Conservation (phyloP, 768 basidiomycete genomes). For the Gymnopilus junonius region DNA sequence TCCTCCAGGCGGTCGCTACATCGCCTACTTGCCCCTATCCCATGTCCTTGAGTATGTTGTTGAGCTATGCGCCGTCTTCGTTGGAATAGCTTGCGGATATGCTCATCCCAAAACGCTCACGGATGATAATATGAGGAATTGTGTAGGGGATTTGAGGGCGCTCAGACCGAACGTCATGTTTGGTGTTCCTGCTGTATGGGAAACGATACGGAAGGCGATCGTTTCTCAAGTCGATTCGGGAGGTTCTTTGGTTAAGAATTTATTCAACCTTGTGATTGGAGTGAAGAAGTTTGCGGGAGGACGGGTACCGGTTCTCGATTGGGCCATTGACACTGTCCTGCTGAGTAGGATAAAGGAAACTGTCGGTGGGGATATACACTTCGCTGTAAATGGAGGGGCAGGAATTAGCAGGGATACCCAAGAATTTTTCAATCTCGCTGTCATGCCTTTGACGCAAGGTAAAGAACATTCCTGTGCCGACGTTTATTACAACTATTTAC, state of each 20-base stretch:
- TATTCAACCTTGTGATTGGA: slow-evolving; percentile 72
- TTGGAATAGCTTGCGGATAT: slow-evolving; percentile 79
- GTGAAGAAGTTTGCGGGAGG: slow-evolving; percentile 55
- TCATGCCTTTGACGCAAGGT: slow-evolving; percentile 84
- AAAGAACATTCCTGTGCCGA: slow-evolving; percentile 16
- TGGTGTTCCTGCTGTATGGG: slow-evolving; percentile 91
- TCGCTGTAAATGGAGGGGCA: slow-evolving; percentile 78
- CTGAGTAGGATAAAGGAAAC: slow-evolving; percentile 68
- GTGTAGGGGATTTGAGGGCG: slow-evolving; percentile 73
- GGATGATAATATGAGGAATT: slow-evolving; percentile 76
- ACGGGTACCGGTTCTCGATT: slow-evolving; percentile 56
- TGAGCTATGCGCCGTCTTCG: slow-evolving; percentile 65
- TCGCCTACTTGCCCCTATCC: slow-evolving; percentile 86
- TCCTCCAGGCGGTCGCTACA: slow-evolving; percentile 55
- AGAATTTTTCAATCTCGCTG: slow-evolving; percentile 73
- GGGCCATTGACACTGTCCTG: slow-evolving; percentile 67
- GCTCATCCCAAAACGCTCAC: slow-evolving; percentile 89
- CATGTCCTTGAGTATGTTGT: slow-evolving; percentile 92
- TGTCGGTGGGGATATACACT: slow-evolving; percentile 78
- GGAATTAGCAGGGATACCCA: slow-evolving; percentile 79
- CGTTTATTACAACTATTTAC: neutral
- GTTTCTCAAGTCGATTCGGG: slow-evolving; percentile 65
- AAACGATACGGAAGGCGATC: slow-evolving; percentile 89
- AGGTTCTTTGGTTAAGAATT: slow-evolving; percentile 56
- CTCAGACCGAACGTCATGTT: slow-evolving; percentile 81